phyloP scores from a whole-genome alignment of 257 asterid genomes.

The Prunella vulgaris region DNA sequence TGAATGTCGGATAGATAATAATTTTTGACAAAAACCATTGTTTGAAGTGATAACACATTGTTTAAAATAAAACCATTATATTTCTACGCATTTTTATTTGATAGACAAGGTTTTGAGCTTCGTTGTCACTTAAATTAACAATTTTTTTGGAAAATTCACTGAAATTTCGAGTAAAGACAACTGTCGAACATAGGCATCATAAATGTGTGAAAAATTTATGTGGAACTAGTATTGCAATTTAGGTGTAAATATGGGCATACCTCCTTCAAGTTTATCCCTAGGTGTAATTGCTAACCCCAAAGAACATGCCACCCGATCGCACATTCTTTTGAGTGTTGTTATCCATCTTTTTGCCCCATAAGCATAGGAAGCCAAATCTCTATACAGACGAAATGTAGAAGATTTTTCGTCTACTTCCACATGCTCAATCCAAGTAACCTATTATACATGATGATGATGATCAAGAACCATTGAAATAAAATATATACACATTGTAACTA shows the following conservation, averaged over 20 bases:
- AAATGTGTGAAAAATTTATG: too few relatives aligned
- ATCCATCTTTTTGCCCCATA: slow-evolving; percentile 79
- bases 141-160: too few relatives aligned
- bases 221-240: too few relatives aligned
- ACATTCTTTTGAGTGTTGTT: slow-evolving; percentile 49
- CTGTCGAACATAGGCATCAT: too few relatives aligned
- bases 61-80: too few relatives aligned
- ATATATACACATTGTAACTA: not conserved
- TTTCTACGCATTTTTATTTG: too few relatives aligned
- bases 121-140: too few relatives aligned
- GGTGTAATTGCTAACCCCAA: slow-evolving; percentile 22
- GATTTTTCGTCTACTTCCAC: slow-evolving; percentile 65
- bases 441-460: not conserved
- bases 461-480: not conserved
- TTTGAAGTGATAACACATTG: too few relatives aligned
- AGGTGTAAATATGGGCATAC: slow-evolving; percentile 21
- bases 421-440: slow-evolving; percentile 87
- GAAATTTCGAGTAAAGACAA: too few relatives aligned
- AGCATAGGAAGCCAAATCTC: slow-evolving; percentile 50
- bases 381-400: slow-evolving; percentile 42
- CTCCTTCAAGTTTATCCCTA: slow-evolving; percentile 43
- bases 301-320: slow-evolving; percentile 45
- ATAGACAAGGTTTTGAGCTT: too few relatives aligned
- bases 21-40: too few relatives aligned
- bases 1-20: too few relatives aligned